phyloP scores from a whole-genome alignment of 2,329 filamentous ascomycete species.

The Colletotrichum somersetense region DNA sequence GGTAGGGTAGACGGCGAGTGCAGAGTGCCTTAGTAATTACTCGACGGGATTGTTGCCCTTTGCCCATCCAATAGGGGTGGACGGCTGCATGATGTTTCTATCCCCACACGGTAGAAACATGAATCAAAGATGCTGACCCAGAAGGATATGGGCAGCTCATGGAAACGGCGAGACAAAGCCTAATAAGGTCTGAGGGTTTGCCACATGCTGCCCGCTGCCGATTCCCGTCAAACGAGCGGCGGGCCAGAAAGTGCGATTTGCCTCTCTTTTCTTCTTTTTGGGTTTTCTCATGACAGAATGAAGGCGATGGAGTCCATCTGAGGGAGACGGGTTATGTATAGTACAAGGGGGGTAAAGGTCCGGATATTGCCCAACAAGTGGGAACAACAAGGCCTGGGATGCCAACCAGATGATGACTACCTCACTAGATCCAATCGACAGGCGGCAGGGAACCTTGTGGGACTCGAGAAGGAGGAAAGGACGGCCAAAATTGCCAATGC shows the following conservation, averaged over 20 bases:
- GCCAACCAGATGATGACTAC: neutral
- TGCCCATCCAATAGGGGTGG: neutral
- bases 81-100: constrained; percentile 29
- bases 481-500: constrained; percentile 13
- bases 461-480: constrained; percentile 7
- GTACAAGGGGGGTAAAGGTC: constrained; percentile 7
- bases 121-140: constrained; percentile 18
- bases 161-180: constrained; percentile 39
- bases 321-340: constrained; percentile 22
- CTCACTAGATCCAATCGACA: constrained; percentile 6
- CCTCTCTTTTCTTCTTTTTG: constrained; percentile 9
- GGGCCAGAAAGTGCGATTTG: constrained; percentile 3
- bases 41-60: constrained; percentile 1
- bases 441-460: constrained; percentile 1
- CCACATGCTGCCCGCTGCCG: constrained; percentile 30
- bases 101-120: constrained; percentile 26
- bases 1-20: neutral
- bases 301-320: constrained; percentile 29
- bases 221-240: constrained; percentile 24
- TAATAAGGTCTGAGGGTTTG: constrained; percentile 23
- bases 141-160: constrained; percentile 9
- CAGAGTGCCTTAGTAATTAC: neutral
- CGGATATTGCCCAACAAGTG: constrained; percentile 9
- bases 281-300: constrained; percentile 12
- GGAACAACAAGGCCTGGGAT: constrained; percentile 9